These are phyloP conservation scores for Phialocephala subalpina DNA, from an alignment of 2,329 filamentous ascomycete species.

Conservation along the genomic window DNA sequence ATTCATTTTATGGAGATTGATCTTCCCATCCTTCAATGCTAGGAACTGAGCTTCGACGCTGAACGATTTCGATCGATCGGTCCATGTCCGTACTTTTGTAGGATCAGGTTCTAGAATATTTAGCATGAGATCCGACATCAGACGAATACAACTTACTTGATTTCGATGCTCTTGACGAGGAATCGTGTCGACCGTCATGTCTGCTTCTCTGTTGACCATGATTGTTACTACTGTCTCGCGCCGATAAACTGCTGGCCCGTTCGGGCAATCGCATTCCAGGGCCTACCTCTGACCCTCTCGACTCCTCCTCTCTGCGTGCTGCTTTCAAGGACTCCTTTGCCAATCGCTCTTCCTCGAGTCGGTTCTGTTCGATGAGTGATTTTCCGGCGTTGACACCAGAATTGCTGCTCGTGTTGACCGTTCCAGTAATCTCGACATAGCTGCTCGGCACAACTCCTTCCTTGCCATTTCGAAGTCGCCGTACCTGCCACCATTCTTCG, in stretches of 20 bases:
- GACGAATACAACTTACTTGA: slow-evolving; percentile 67
- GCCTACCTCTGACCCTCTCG: slow-evolving; percentile 74
- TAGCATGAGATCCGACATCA: slow-evolving; percentile 34
- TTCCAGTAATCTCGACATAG: slow-evolving; percentile 89
- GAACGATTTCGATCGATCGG: slow-evolving; percentile 93
- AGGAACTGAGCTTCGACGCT: slow-evolving; percentile 98
- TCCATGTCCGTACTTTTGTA: slow-evolving; percentile 88
- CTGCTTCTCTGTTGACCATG: slow-evolving; percentile 74
- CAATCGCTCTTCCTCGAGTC: slow-evolving; percentile 82
- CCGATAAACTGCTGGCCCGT: slow-evolving; percentile 80
- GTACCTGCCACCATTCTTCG: slow-evolving; percentile 98
- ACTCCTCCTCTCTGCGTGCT: slow-evolving; percentile 64
- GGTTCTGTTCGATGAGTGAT: slow-evolving; percentile 79
- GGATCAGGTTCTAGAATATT: slow-evolving; percentile 75
- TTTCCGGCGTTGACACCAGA: slow-evolving; percentile 65
- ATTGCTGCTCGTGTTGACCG: slow-evolving; percentile 56
- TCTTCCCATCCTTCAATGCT: slow-evolving; percentile 92
- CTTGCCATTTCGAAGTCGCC: slow-evolving; percentile 87
- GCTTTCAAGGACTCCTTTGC: slow-evolving; percentile 80
- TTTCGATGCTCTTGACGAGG: slow-evolving; percentile 65
- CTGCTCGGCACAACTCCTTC: slow-evolving; percentile 97
- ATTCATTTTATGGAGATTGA: slow-evolving; percentile 97
- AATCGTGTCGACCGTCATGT: slow-evolving; percentile 69
- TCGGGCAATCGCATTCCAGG: slow-evolving; percentile 78
- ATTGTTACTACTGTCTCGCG: slow-evolving; percentile 71